Evolutionary conservation across 495 filamentous ascomycete genomes (phyloP), one percentile per base, ranked within the genome.

Genomic region (Penicillium nucicola): DNA sequence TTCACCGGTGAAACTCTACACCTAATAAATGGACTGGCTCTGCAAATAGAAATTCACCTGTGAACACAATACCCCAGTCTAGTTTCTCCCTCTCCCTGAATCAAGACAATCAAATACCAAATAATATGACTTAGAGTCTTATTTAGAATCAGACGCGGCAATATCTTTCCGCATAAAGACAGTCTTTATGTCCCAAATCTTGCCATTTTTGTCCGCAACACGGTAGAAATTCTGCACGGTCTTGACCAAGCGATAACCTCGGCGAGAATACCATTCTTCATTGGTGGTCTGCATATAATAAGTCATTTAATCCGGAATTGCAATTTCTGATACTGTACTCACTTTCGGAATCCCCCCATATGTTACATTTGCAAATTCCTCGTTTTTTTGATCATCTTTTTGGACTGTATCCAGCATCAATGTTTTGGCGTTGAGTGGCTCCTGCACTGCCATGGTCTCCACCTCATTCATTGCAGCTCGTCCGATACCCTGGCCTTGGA

Each of bases 91-190:
- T n/a, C 28, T 30, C 20, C n/a, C 13, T 42, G n/a, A n/a, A 28
- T 2, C 2, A 38, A 10, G 9, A 17, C 5, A 1, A 20, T 23
- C 18, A 2, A 22, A 10, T 40, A n/a, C 9, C 12, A 19, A 22
- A 14, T 11, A 22, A 0, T 10, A 1, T 14, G 20, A 15, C 1
- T 13, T 1, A 0, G 5, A 0, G 5, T 8, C 5, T 28, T 28
- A 28, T 9, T 28, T 9, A 28, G 0, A 6, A 9, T 28, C 5
- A 28, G 7, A 8, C 7, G 2, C 17, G 2, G 39, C 40, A 41
- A 58, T 55, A n/a, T 63, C 50, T 19, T 60, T 63, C 19, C 58
- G 51, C 60, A 63, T 63, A n/a, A 63, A 63, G 7, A 61, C 40
- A 0, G 57, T 55, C 48, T 50, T 57, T 2, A 20, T 55, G 42